Conservation (phyloP, 2,329 filamentous ascomycete species). For the Leptographium procerum region DNA sequence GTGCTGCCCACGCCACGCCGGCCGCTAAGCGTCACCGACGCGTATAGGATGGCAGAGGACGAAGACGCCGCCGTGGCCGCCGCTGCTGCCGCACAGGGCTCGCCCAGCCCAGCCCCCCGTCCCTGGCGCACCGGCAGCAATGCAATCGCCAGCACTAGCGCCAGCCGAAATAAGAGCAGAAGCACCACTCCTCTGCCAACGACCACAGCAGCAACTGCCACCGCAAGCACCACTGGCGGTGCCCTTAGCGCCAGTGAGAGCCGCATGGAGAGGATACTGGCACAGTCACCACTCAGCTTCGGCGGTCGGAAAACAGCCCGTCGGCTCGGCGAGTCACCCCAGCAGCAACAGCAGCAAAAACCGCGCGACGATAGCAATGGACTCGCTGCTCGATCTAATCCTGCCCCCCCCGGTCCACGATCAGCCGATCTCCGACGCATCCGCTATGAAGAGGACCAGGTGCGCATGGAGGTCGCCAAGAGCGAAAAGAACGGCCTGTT, state of each 20-base stretch:
- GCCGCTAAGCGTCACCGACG: conserved; percentile 30
- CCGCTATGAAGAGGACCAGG: conserved; percentile 17
- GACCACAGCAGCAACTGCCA: neutral
- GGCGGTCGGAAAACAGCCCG: conserved; percentile 13
- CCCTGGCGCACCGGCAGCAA: conserved; percentile 25
- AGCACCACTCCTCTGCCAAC: neutral
- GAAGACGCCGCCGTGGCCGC: conserved; percentile 17
- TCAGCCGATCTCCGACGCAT: conserved; percentile 17
- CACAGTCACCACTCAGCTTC: conserved; percentile 15
- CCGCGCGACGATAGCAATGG: neutral
- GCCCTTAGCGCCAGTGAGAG: conserved; percentile 9
- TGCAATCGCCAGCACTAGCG: conserved; percentile 11
- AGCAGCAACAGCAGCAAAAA: neutral
- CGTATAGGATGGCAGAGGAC: conserved; percentile 26
- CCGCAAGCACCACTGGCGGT: neutral
- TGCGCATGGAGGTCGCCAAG: conserved; percentile 14
- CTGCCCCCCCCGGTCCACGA: conserved; percentile 7
- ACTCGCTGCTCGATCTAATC: neutral
- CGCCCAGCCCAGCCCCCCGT: conserved; percentile 40
- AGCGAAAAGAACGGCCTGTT: conserved; percentile 21
- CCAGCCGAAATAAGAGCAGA: neutral
- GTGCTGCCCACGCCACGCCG: conserved; percentile 12
- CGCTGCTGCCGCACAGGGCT: conserved; percentile 20
- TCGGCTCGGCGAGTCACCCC: conserved; percentile 10
- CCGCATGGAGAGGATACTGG: conserved; percentile 13